These are phyloP conservation scores for Candida khao-thaluensis DNA, from an alignment of 805 yeast species.

Conservation along the genomic window DNA sequence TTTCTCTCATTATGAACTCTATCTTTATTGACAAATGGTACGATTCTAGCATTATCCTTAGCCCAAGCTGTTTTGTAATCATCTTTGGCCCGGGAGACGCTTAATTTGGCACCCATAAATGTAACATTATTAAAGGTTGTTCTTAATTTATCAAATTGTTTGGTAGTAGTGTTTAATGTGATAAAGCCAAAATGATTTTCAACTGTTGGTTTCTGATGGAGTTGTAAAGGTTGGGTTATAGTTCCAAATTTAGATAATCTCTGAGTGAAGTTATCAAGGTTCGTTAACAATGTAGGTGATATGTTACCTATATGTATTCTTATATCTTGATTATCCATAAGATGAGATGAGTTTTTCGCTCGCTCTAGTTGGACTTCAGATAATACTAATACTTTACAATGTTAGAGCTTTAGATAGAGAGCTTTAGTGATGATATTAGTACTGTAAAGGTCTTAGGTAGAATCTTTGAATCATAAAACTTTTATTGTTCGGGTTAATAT, in stretches of 20 bases:
- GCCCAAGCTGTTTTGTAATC: conserved; percentile 47
- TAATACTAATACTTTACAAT: too few relatives aligned
- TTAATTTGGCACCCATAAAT: conserved; percentile 70
- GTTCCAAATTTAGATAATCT: conserved; percentile 67
- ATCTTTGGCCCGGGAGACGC: conserved; percentile 62
- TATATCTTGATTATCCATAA: conserved; percentile 1
- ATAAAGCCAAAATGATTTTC: conserved; percentile 66
- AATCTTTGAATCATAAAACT: too few relatives aligned
- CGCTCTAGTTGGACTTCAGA: too few relatives aligned
- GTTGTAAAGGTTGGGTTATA: conserved; percentile 45
- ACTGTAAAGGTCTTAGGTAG: too few relatives aligned
- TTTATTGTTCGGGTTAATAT: too few relatives aligned
- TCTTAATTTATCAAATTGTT: conserved; percentile 49
- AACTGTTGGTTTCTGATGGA: conserved; percentile 53
- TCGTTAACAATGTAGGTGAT: conserved; percentile 50
- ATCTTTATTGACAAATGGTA: conserved; percentile 17
- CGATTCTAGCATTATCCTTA: conserved; percentile 44
- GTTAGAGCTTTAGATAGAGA: background rate
- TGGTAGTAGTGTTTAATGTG: conserved; percentile 51
- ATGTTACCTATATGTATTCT: conserved; percentile 70
- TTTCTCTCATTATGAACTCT: conserved; percentile 27
- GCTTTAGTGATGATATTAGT: background rate
- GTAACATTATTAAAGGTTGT: conserved; percentile 65
- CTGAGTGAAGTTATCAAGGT: conserved; percentile 44
- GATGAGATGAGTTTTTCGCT: conserved; percentile 8